These are phyloP conservation scores for Salix viminalis DNA, from an alignment of 345 rosid species.

Conservation along the genomic window DNA sequence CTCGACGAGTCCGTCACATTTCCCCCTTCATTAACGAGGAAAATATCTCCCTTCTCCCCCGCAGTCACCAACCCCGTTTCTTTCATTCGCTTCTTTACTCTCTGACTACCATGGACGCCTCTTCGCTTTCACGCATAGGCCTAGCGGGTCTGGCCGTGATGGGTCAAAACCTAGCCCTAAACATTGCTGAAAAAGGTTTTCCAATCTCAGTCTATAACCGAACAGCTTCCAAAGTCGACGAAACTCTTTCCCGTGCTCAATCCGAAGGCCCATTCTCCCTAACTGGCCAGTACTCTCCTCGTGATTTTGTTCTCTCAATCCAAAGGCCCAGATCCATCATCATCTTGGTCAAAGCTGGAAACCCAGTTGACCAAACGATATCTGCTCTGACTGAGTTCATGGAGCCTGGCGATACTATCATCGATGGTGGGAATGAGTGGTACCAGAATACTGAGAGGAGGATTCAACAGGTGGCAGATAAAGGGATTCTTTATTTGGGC, in stretches of 20 bases:
- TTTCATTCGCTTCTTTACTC: not conserved
- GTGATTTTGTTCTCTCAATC: conserved; percentile 87
- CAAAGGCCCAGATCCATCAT: conserved; percentile 82
- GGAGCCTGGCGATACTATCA: conserved; percentile 79
- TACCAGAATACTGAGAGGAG: conserved; percentile 87
- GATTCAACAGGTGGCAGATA: conserved; percentile 49
- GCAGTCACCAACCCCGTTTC: not conserved
- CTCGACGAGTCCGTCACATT: conserved; percentile 73
- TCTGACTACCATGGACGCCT: conserved; percentile 46
- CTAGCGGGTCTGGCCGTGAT: conserved; percentile 96
- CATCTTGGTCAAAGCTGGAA: conserved; percentile 92
- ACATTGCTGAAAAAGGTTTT: conserved; percentile 90
- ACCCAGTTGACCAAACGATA: conserved; percentile 92
- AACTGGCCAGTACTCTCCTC: conserved; percentile 66
- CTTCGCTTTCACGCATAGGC: conserved; percentile 70
- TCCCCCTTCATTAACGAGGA: not conserved
- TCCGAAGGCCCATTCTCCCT: conserved; percentile 72
- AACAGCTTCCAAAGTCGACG: conserved; percentile 83
- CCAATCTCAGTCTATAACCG: conserved; percentile 95
- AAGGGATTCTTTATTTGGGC: conserved; percentile 72
- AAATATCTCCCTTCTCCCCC: not conserved
- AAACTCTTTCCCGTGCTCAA: conserved; percentile 66
- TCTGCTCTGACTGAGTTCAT: conserved; percentile 68
- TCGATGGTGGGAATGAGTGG: conserved; percentile 98
- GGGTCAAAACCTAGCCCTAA: conserved; percentile 94